phyloP scores from a whole-genome alignment of 2,329 filamentous ascomycete species.

The Alternaria metachromatica region DNA sequence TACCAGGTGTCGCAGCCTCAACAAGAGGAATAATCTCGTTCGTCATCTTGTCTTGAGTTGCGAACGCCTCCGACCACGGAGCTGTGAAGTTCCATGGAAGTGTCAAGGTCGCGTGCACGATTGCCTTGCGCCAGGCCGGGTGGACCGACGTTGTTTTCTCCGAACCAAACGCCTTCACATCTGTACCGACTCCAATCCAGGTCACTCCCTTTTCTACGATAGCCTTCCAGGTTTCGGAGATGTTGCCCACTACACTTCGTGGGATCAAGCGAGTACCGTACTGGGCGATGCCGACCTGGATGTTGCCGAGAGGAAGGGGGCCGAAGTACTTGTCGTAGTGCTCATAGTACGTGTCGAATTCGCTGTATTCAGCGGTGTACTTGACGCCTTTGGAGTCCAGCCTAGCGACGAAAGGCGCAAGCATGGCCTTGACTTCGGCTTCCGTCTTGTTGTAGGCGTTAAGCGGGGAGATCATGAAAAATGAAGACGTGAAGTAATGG shows the following conservation, averaged over 20 bases:
- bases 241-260: slow-evolving; percentile 18
- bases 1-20: slow-evolving; percentile 25
- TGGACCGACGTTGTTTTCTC: slow-evolving; percentile 28
- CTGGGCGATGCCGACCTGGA: slow-evolving; percentile 27
- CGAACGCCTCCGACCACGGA: slow-evolving; percentile 23
- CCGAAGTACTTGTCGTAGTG: slow-evolving; percentile 33
- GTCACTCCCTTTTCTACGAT: slow-evolving; percentile 24
- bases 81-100: slow-evolving; percentile 29
- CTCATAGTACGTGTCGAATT: slow-evolving; percentile 27
- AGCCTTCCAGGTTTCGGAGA: slow-evolving; percentile 21
- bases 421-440: slow-evolving; percentile 18
- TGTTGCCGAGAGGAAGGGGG: slow-evolving; percentile 26
- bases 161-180: slow-evolving; percentile 18
- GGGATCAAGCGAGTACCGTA: slow-evolving; percentile 26
- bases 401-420: slow-evolving; percentile 23
- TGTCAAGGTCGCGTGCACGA: slow-evolving; percentile 25
- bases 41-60: slow-evolving; percentile 25
- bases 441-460: slow-evolving; percentile 28
- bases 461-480: slow-evolving; percentile 27
- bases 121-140: slow-evolving; percentile 29
- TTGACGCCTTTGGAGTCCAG: slow-evolving; percentile 20
- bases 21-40: slow-evolving; percentile 23
- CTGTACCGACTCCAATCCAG: slow-evolving; percentile 26
- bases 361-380: slow-evolving; percentile 18
- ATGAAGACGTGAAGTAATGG: slow-evolving; percentile 23